These are phyloP conservation scores for Magnusiomyces tetraspermus DNA, from an alignment of 1,139 yeast species.

Conservation along the genomic window DNA sequence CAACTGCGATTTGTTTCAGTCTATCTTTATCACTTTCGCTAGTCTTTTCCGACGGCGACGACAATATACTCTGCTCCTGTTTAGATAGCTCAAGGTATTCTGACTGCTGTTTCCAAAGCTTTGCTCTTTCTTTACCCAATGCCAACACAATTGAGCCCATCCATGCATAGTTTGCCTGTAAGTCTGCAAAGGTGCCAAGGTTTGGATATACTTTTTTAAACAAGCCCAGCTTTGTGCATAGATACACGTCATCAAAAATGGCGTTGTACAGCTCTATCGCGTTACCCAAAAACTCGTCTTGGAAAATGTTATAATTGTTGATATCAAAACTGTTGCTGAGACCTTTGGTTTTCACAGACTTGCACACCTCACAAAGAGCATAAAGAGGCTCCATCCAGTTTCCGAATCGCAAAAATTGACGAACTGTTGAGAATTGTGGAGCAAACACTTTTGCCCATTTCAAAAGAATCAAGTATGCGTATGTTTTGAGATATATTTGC, in stretches of 20 bases:
- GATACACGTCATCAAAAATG: constrained; percentile 27
- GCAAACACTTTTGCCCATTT: constrained; percentile 4
- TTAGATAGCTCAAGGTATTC: too few relatives aligned
- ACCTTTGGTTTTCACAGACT: too few relatives aligned
- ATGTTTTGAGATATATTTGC: too few relatives aligned
- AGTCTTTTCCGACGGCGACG: not conserved
- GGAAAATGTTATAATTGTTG: too few relatives aligned
- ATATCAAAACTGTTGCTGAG: too few relatives aligned
- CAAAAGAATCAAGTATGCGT: not conserved
- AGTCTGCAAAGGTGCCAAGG: constrained; percentile 19
- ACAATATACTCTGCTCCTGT: too few relatives aligned
- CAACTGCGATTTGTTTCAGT: not conserved
- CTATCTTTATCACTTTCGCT: not conserved
- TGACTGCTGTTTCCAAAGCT: too few relatives aligned
- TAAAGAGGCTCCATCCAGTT: constrained; percentile 25
- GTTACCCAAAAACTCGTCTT: too few relatives aligned
- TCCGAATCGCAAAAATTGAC: constrained; percentile 28
- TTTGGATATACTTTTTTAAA: constrained; percentile 1
- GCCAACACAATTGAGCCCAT: constrained; percentile 19
- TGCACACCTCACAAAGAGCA: too few relatives aligned
- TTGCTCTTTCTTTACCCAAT: not conserved
- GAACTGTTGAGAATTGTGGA: constrained; percentile 22
- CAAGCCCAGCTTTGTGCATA: constrained; percentile 24
- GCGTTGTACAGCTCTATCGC: constrained; percentile 26
- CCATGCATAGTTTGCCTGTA: constrained; percentile 26